Conservation (phyloP, 2,329 filamentous ascomycete species). For the Cladosporium halotolerans region DNA sequence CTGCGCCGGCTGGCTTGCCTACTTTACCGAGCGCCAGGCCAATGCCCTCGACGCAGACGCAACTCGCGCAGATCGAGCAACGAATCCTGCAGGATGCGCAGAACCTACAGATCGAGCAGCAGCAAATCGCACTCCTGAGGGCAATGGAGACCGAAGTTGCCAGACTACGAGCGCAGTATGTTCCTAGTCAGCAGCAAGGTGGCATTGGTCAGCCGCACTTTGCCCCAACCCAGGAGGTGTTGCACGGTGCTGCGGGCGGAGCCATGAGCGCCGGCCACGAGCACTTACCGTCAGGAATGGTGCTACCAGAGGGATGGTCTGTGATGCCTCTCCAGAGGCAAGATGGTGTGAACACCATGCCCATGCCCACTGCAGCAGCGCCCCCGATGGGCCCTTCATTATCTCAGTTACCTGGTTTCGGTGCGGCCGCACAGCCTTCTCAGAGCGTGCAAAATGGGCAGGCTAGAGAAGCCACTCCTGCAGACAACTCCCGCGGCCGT, state of each 20-base stretch:
- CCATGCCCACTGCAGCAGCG: neutral
- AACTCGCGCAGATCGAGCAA: constrained; percentile 61
- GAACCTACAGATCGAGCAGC: constrained; percentile 55
- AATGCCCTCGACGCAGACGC: constrained; percentile 45
- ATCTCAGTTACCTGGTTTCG: too few species aligned
- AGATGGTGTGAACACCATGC: neutral
- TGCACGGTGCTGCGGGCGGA: constrained; percentile 17
- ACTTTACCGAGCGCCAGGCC: constrained; percentile 13
- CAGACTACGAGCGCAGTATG: constrained; percentile 48
- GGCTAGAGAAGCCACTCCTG: too few species aligned
- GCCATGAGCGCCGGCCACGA: constrained; percentile 35
- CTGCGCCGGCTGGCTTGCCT: neutral
- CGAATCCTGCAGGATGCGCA: constrained; percentile 63
- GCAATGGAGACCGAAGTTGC: constrained; percentile 61
- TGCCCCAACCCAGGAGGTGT: constrained; percentile 11
- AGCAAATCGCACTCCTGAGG: constrained; percentile 64
- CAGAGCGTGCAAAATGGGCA: too few species aligned
- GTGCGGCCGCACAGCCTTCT: too few species aligned
- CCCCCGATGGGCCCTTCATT: too few species aligned
- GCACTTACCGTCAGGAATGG: constrained; percentile 45
- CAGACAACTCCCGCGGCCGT: too few species aligned
- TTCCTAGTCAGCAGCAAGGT: constrained; percentile 19
- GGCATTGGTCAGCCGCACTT: constrained; percentile 11
- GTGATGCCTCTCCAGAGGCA: constrained; percentile 39
- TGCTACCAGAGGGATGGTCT: constrained; percentile 48